Percentiles rank a stretch among this genome's conserved stretches.
phyloP scores from a whole-genome alignment of 2,329 filamentous ascomycete species.

The Stachybotrys chartarum region DNA sequence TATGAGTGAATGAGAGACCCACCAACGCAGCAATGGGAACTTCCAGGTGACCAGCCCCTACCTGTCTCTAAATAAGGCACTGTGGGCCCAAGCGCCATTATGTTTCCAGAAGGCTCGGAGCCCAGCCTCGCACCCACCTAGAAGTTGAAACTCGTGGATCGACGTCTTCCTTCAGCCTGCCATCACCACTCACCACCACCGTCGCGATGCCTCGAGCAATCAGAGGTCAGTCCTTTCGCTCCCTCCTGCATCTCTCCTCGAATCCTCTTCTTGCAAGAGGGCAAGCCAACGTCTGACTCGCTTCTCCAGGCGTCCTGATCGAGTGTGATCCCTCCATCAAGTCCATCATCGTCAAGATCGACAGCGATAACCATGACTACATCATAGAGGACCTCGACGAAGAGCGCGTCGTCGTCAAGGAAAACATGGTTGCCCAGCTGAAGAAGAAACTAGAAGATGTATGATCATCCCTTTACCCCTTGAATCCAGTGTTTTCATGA shows the following conservation, averaged over 20 bases:
- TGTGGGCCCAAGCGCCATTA: background rate
- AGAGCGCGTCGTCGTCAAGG: constrained; percentile 66
- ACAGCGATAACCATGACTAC: constrained; percentile 61
- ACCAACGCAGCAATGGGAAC: too few relatives aligned
- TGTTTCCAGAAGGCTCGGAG: background rate
- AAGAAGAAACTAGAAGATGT: constrained; percentile 65
- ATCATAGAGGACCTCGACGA: constrained; percentile 79
- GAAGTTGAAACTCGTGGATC: background rate
- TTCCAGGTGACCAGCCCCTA: too few relatives aligned
- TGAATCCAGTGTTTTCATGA: background rate
- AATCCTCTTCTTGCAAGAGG: background rate
- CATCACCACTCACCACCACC: background rate
- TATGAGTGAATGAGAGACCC: too few relatives aligned
- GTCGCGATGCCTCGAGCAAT: constrained; percentile 49
- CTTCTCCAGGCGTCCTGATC: constrained; percentile 57
- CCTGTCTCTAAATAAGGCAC: background rate
- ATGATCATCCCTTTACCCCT: constrained; percentile 14
- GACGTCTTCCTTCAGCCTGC: background rate
- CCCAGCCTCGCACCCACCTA: background rate
- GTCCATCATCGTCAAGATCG: constrained; percentile 73
- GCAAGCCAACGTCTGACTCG: background rate
- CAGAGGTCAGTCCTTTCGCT: constrained; percentile 33
- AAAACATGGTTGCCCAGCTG: constrained; percentile 60
- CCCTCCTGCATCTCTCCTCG: background rate
- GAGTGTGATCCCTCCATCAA: constrained; percentile 84